Percentiles rank a stretch among this genome's conserved stretches.
These are phyloP conservation scores for Hypoxylon cercidicola DNA, from an alignment of 495 filamentous ascomycete species.

Conservation along the genomic window DNA sequence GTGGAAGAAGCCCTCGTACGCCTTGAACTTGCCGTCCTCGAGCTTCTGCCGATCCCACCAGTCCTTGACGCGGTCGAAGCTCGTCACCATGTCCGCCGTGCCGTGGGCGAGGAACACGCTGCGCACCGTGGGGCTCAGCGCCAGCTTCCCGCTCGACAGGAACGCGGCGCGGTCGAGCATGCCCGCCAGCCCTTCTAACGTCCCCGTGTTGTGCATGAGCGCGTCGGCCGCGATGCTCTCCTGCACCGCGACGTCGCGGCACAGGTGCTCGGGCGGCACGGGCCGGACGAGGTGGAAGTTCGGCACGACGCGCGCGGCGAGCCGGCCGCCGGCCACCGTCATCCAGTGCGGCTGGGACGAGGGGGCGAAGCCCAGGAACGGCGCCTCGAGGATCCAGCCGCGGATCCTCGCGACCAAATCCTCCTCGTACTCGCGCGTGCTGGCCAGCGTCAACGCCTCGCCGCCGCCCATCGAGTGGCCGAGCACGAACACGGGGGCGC, in stretches of 20 bases:
- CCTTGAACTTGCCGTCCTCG: constrained; percentile 73
- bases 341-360: constrained; percentile 66
- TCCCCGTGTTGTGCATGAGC: constrained; percentile 81
- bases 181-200: constrained; percentile 75
- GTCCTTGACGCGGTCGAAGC: constrained; percentile 67
- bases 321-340: constrained; percentile 66
- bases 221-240: constrained; percentile 67
- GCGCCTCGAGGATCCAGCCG: constrained; percentile 74
- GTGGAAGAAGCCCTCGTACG: constrained; percentile 83
- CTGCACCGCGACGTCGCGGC: constrained; percentile 69
- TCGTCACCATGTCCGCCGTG: constrained; percentile 71
- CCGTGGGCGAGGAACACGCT: constrained; percentile 75
- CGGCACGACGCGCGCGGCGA: constrained; percentile 75
- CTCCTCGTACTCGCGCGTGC: constrained; percentile 56
- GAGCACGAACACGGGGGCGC: constrained; percentile 79
- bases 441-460: constrained; percentile 65
- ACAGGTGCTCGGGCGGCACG: constrained; percentile 67
- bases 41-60: constrained; percentile 67
- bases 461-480: constrained; percentile 89
- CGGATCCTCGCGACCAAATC: constrained; percentile 58
- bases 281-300: constrained; percentile 64
- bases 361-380: constrained; percentile 75
- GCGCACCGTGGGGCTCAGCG: constrained; percentile 45
- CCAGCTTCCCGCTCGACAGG: constrained; percentile 58
- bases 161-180: constrained; percentile 75